Base-by-base conservation (phyloP, 2,329 filamentous ascomycete species). In the Diaporthe sp. region DNA sequence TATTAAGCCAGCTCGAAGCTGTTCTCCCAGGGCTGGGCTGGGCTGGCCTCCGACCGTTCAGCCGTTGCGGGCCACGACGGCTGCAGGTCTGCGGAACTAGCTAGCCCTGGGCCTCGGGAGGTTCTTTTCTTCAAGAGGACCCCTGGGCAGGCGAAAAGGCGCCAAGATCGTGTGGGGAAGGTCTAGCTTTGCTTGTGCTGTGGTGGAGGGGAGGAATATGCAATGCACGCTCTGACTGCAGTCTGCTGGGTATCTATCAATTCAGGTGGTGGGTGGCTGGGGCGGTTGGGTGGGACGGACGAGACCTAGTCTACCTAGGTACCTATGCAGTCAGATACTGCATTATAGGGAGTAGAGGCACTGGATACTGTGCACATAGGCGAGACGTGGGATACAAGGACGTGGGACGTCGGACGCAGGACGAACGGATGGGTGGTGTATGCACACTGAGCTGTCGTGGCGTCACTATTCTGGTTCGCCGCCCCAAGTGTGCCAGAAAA, bases 51-150 rank as follows among this genome's bases (percentile, higher is more conserved):
- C 47, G 65, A 70, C 65, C 47, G 34, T 70, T 55, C 49, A 55
- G 65, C 65, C 65, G 49, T 70, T 70, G 65, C 49, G 65, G 49
- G 34, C 65, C 65, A 70, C 12, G 65, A 42, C 65, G 13, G 34
- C 63, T 53, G 63, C 47, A 55, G 31, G 65, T 39, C 65, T 68
- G 63, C 65, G 55, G 13, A n/a, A 55, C 65, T 68, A 68, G 47
- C 31, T 28, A 31, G 60, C 25, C 47, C 17, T 51, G 44, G 44
- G 31, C 44, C 44, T 39, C 47, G 63, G 63, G 63, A 53, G 47
- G 47, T 51, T 67, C 13, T 7, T 68, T 68, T 68, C 63, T 39
- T 68, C 63, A 68, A 25, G 44, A 68, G 63, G 63, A 68, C 63
- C 63, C 63, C 47, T 70, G 65, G 31, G 22, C 6, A 31, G 25